These are phyloP conservation scores for Ganoderma leucocontextum DNA, from an alignment of 1,284 basidiomycete species.

Conservation along the genomic window DNA sequence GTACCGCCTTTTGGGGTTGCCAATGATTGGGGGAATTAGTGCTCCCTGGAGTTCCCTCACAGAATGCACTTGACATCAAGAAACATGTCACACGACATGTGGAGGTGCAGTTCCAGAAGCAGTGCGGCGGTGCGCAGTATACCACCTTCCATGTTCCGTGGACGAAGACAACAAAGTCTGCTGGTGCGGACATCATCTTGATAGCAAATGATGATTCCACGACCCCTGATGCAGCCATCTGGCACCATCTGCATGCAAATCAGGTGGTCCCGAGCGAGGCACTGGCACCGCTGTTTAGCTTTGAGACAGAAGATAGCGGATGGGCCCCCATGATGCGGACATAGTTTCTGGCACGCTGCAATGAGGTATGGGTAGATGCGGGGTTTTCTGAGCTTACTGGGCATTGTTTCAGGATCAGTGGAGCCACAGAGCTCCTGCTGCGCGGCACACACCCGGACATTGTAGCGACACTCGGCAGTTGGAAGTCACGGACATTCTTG, in stretches of 20 bases:
- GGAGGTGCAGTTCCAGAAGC: background rate
- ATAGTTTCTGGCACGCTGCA: conserved; percentile 37
- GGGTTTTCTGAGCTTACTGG: conserved; percentile 18
- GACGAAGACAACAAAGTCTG: conserved; percentile 20
- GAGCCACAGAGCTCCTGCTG: conserved; percentile 39
- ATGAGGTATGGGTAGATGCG: conserved; percentile 35
- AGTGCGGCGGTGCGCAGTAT: background rate
- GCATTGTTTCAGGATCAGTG: background rate
- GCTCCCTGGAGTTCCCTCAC: conserved; percentile 18
- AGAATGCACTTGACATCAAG: conserved; percentile 8
- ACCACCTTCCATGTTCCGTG: conserved; percentile 19
- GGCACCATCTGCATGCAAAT: conserved; percentile 7
- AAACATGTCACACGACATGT: conserved; percentile 16
- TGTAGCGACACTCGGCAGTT: conserved; percentile 43
- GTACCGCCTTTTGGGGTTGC: conserved; percentile 20
- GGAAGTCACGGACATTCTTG: conserved; percentile 46
- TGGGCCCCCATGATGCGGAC: conserved; percentile 29
- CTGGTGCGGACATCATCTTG: conserved; percentile 7
- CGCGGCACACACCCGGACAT: conserved; percentile 45
- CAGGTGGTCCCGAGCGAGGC: background rate
- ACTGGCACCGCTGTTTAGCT: background rate
- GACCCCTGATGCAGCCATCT: background rate
- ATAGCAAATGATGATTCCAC: conserved; percentile 10
- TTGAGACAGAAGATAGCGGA: background rate
- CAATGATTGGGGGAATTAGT: conserved; percentile 24